phyloP scores from a whole-genome alignment of 257 asterid species.

The Ilex asprella region DNA sequence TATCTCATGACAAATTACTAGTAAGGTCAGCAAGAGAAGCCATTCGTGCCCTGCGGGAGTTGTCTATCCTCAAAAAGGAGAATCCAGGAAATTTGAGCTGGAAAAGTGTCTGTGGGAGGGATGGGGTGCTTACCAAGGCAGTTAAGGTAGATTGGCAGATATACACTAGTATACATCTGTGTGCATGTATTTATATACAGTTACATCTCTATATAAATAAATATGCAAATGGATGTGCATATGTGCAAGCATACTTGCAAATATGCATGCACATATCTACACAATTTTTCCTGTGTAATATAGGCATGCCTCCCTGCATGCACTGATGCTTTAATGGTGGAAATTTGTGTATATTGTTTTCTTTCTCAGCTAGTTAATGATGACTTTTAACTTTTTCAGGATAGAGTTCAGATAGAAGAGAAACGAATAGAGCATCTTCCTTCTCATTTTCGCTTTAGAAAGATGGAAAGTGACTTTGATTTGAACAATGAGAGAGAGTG shows the following conservation, averaged over 20 bases:
- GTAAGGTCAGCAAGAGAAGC: constrained; percentile 60
- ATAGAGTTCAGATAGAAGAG: constrained; percentile 51
- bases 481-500: constrained; percentile 53
- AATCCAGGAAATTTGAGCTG: constrained; percentile 46
- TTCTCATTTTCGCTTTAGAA: constrained; percentile 15
- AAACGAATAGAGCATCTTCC: constrained; percentile 40
- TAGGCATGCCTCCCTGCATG: background rate
- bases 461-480: constrained; percentile 54
- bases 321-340: background rate
- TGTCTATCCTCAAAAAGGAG: constrained; percentile 32
- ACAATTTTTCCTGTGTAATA: no score
- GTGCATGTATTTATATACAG: background rate
- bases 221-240: background rate
- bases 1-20: constrained; percentile 80
- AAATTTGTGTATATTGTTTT: background rate
- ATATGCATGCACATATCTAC: background rate
- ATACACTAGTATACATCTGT: constrained; percentile 5
- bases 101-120: constrained; percentile 58
- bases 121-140: constrained; percentile 61
- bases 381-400: constrained; percentile 25
- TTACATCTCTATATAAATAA: background rate
- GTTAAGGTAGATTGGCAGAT: constrained; percentile 41
- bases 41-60: constrained; percentile 47
- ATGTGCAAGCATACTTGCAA: background rate
- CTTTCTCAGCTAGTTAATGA: background rate